A percentile compares a stretch with the other conserved stretches of the same genome.
Conservation (phyloP, 129 eudicot species). For the Flaveria sonorensis region DNA sequence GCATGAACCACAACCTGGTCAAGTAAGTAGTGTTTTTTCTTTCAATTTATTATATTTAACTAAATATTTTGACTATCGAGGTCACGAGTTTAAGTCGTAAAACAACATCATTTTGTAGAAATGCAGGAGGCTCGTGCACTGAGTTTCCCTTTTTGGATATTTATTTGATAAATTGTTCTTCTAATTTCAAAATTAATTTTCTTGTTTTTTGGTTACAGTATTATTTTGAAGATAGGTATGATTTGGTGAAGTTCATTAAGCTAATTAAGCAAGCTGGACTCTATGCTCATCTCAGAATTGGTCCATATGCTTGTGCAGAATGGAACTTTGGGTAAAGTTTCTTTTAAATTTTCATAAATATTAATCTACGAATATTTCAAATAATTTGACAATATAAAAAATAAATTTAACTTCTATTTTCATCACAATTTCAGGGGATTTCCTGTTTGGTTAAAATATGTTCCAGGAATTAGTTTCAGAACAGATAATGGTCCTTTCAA, state of each 20-base stretch:
- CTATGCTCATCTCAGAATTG: conserved; percentile 92
- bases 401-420: background rate
- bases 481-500: conserved; percentile 62
- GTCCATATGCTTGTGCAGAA: conserved; percentile 99
- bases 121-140: no score
- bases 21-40: conserved; percentile 45
- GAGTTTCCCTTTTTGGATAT: background rate
- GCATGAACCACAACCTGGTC: conserved; percentile 97
- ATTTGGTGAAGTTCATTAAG: conserved; percentile 94
- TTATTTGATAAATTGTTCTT: background rate
- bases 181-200: background rate
- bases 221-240: conserved; percentile 92
- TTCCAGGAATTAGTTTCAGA: conserved; percentile 61
- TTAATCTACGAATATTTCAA: background rate
- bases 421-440: conserved; percentile 43
- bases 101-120: no score
- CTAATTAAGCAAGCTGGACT: conserved; percentile 92
- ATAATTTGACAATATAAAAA: background rate
- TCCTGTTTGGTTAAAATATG: conserved; percentile 64
- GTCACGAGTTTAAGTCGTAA: no score
- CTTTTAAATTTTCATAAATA: background rate
- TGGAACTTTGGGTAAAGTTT: conserved; percentile 95
- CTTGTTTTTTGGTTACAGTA: conserved; percentile 42
- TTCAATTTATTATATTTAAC: background rate
- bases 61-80: no score